These are phyloP conservation scores for Chenopodium album DNA, from an alignment of 148 eudicot species.

Conservation along the genomic window DNA sequence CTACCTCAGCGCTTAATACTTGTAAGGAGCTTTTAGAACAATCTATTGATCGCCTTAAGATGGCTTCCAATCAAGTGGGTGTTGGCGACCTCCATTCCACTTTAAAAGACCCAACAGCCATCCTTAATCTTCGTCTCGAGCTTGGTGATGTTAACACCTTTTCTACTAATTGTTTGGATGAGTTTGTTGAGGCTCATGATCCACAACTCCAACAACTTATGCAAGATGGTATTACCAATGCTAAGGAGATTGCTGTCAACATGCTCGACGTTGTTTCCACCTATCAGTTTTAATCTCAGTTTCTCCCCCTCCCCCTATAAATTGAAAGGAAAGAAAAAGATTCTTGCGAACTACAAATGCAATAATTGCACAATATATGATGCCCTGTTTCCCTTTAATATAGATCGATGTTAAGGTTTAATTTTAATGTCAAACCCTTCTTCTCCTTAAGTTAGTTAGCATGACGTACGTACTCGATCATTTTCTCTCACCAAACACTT, in stretches of 20 bases:
- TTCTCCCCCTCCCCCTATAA: neutral
- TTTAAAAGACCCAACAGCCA: slow-evolving; percentile 15
- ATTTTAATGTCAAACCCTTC: no score
- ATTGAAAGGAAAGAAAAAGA: no score
- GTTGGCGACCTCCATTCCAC: neutral
- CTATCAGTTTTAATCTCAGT: slow-evolving; percentile 6
- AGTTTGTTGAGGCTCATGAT: slow-evolving; percentile 11
- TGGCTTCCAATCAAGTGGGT: slow-evolving; percentile 30
- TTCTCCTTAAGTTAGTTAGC: no score
- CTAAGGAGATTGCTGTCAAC: slow-evolving; percentile 39
- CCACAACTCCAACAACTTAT: slow-evolving; percentile 31
- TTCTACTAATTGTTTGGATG: slow-evolving; percentile 43
- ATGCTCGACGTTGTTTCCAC: slow-evolving; percentile 36
- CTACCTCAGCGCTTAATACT: slow-evolving; percentile 27
- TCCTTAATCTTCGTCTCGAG: slow-evolving; percentile 35
- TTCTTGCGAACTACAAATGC: no score
- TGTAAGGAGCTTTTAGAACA: slow-evolving; percentile 36
- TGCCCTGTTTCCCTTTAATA: no score
- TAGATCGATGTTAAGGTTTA: no score
- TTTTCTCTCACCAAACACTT: no score
- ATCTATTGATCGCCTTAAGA: slow-evolving; percentile 45
- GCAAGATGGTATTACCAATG: slow-evolving; percentile 21
- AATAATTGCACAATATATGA: no score
- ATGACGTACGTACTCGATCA: no score
- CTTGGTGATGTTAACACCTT: slow-evolving; percentile 41